A percentile compares a stretch with the other conserved stretches of the same genome.
phyloP scores from a whole-genome alignment of 2,329 filamentous ascomycete species.

The Fusarium pseudoanthophilum region DNA sequence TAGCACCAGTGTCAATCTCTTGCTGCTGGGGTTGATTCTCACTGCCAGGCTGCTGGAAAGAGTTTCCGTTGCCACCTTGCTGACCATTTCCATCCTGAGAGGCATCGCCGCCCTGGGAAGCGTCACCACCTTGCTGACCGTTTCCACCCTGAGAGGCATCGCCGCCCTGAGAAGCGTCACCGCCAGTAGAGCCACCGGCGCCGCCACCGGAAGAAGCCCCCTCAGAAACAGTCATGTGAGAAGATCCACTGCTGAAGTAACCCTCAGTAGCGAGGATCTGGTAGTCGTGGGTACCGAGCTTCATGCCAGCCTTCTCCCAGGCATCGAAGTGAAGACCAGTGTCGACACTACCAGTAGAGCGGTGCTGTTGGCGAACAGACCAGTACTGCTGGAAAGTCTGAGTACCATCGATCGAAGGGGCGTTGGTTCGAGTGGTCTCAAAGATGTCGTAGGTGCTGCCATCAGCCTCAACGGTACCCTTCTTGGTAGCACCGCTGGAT shows the following conservation, averaged over 20 bases:
- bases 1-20: slow-evolving; percentile 3
- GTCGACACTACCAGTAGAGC: slow-evolving; percentile 61
- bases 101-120: background rate
- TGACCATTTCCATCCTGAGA: background rate
- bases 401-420: slow-evolving; percentile 61
- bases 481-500: slow-evolving; percentile 46
- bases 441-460: slow-evolving; percentile 54
- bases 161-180: background rate
- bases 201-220: slow-evolving; percentile 1
- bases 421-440: slow-evolving; percentile 52
- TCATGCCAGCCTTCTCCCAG: slow-evolving; percentile 61
- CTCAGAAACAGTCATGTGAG: slow-evolving; percentile 57
- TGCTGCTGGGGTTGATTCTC: slow-evolving; percentile 12
- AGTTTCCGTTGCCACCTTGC: slow-evolving; percentile 13
- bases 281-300: slow-evolving; percentile 62
- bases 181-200: background rate
- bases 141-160: too few relatives aligned
- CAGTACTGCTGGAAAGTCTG: slow-evolving; percentile 64
- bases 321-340: slow-evolving; percentile 63
- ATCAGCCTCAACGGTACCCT: slow-evolving; percentile 49
- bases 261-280: slow-evolving; percentile 66
- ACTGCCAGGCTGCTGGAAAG: slow-evolving; percentile 3
- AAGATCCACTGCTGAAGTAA: slow-evolving; percentile 60
- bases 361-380: slow-evolving; percentile 61
- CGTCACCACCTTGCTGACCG: background rate